These are phyloP conservation scores for Austropuccinia psidii DNA, from an alignment of 1,284 basidiomycete genomes.

Conservation along the genomic window DNA sequence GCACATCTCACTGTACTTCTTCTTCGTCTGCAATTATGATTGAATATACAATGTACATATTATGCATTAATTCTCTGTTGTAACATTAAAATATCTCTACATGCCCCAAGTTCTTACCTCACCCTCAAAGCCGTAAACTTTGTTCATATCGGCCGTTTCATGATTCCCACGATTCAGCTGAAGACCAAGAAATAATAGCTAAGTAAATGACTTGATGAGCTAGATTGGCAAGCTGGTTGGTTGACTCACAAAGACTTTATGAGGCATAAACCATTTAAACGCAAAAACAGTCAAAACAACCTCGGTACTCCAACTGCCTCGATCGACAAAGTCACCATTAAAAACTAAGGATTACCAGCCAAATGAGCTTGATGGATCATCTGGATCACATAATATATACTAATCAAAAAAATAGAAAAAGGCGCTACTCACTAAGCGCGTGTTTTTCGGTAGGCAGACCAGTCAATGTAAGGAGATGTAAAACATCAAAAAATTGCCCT, in stretches of 20 bases:
- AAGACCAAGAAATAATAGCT: constrained; percentile 55
- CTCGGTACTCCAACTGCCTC: constrained; percentile 95
- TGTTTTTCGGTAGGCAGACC: constrained; percentile 51
- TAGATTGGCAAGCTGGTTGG: constrained; percentile 59
- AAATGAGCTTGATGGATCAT: constrained; percentile 68
- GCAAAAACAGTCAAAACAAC: constrained; percentile 89
- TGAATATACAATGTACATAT: neutral
- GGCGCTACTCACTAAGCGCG: constrained; percentile 33
- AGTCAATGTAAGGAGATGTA: constrained; percentile 78
- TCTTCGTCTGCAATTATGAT: constrained; percentile 34
- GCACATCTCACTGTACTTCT: constrained; percentile 39
- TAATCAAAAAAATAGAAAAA: neutral
- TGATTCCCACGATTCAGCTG: constrained; percentile 88
- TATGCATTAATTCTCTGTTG: neutral
- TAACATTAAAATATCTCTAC: constrained; percentile 14
- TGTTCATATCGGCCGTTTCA: constrained; percentile 80
- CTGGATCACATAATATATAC: constrained; percentile 53
- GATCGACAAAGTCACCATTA: constrained; percentile 78
- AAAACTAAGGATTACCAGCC: constrained; percentile 58
- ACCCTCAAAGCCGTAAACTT: constrained; percentile 88
- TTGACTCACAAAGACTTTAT: constrained; percentile 25
- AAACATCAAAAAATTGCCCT: constrained; percentile 92
- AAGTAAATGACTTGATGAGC: neutral
- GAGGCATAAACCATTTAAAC: constrained; percentile 64
- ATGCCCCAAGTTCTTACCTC: constrained; percentile 92